These are phyloP conservation scores for Trichoderma gracile DNA, from an alignment of 2,329 filamentous ascomycete genomes.

Conservation along the genomic window DNA sequence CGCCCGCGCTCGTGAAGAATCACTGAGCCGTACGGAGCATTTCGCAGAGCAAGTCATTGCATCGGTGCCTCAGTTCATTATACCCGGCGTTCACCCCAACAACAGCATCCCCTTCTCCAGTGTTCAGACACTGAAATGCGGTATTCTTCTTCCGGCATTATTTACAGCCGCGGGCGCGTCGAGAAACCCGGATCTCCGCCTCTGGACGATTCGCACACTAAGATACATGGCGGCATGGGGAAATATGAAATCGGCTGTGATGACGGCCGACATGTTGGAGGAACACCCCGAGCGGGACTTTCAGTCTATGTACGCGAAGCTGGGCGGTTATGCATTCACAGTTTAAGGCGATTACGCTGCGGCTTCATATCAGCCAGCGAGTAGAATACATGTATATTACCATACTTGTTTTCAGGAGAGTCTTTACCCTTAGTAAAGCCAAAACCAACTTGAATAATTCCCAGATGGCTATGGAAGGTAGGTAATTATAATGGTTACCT, in stretches of 20 bases:
- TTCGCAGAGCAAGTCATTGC: conserved; percentile 27
- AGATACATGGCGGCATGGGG: conserved; percentile 29
- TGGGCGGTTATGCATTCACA: conserved; percentile 34
- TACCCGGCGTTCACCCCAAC: conserved; percentile 9
- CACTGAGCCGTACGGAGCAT: conserved; percentile 15
- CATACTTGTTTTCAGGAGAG: no score
- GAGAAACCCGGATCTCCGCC: not conserved
- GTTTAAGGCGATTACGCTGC: conserved; percentile 19
- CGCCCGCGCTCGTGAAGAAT: not conserved
- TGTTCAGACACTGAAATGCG: conserved; percentile 30
- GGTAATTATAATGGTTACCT: no score
- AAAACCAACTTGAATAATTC: no score
- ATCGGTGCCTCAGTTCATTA: conserved; percentile 30
- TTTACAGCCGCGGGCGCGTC: conserved; percentile 29
- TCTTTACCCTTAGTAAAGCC: no score
- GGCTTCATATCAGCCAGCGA: no score
- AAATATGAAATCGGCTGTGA: conserved; percentile 25
- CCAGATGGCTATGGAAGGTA: no score
- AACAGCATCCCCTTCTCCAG: conserved; percentile 28
- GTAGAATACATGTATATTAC: no score
- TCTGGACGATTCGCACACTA: conserved; percentile 28
- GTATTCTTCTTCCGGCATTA: conserved; percentile 29
- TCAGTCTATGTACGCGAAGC: conserved; percentile 32
- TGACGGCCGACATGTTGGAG: conserved; percentile 26
- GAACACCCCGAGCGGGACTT: conserved; percentile 26